phyloP scores from a whole-genome alignment of 2,329 filamentous ascomycete genomes.

The Ophiocordyceps camponoti-leonardi region DNA sequence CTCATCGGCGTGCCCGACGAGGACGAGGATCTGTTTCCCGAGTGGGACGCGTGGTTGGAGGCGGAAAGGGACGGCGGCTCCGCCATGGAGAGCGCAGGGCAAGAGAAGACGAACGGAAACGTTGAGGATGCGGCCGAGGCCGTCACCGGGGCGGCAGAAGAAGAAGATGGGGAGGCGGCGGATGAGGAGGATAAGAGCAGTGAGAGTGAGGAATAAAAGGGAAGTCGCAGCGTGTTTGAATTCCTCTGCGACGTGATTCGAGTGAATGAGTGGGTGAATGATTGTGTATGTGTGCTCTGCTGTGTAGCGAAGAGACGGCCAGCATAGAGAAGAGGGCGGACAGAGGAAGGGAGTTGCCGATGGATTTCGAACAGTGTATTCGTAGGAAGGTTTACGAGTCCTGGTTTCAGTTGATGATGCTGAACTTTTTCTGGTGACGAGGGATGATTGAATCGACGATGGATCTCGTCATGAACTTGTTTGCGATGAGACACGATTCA shows the following conservation, averaged over 20 bases:
- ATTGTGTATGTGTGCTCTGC: too few relatives aligned
- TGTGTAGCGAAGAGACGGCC: too few relatives aligned
- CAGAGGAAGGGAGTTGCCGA: too few relatives aligned
- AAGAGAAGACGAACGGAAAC: not conserved
- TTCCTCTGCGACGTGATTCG: not conserved
- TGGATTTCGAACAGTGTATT: too few relatives aligned
- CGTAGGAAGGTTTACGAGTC: too few relatives aligned
- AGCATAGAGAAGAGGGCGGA: not conserved
- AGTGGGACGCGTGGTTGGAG: constrained; percentile 83
- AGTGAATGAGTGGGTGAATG: not conserved
- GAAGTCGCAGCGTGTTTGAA: not conserved
- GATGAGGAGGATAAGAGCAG: constrained; percentile 1
- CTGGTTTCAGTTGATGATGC: too few relatives aligned
- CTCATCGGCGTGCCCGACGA: constrained; percentile 67
- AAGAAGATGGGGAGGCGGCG: constrained; percentile 8
- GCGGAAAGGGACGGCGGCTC: constrained; percentile 35
- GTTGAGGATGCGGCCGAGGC: constrained; percentile 8
- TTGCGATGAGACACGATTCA: too few relatives aligned
- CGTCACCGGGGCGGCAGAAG: constrained; percentile 10
- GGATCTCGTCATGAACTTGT: too few relatives aligned
- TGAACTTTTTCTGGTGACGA: too few relatives aligned
- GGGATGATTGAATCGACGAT: too few relatives aligned
- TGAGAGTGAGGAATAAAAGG: constrained; percentile 5
- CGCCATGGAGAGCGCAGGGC: not conserved
- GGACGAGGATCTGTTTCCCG: constrained; percentile 80